Conservation (phyloP, 2,329 filamentous ascomycete genomes). For the Calonectria pauciramosa region DNA sequence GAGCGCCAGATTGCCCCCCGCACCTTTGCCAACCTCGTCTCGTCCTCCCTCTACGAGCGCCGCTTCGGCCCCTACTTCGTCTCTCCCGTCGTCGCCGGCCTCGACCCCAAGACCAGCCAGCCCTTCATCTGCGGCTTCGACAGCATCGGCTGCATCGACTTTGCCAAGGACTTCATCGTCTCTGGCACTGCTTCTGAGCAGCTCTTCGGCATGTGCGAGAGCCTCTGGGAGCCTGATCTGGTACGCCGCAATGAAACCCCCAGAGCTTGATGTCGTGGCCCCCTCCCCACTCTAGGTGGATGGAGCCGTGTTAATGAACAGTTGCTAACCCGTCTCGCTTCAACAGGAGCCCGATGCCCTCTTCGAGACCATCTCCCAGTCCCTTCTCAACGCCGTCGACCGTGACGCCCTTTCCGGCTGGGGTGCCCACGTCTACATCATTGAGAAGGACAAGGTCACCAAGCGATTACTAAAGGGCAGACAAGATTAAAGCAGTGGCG, state of each 20-base stretch:
- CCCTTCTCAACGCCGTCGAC: constrained; percentile 94
- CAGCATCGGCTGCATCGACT: constrained; percentile 99
- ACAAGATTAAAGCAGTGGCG: constrained; percentile 78
- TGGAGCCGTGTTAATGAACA: background rate
- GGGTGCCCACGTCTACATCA: constrained; percentile 99
- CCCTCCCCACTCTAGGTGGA: background rate
- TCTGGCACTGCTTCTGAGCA: constrained; percentile 96
- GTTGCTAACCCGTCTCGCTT: constrained; percentile 35
- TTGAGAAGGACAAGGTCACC: constrained; percentile 99
- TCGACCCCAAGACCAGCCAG: constrained; percentile 93
- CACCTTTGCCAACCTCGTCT: constrained; percentile 97
- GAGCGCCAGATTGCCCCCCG: constrained; percentile 95
- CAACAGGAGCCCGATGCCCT: constrained; percentile 84
- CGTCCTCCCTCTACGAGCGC: constrained; percentile 90
- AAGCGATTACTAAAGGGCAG: constrained; percentile 98
- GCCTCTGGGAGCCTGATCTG: constrained; percentile 96
- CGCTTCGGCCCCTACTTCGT: constrained; percentile 98
- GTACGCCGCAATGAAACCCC: constrained; percentile 65
- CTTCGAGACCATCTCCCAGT: constrained; percentile 98
- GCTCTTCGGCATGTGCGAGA: constrained; percentile 98
- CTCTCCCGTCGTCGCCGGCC: constrained; percentile 91
- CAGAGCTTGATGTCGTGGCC: background rate
- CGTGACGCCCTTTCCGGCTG: constrained; percentile 96
- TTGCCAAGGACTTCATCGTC: constrained; percentile 99
- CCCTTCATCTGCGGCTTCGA: constrained; percentile 99